These are phyloP conservation scores for Volvariella volvacea DNA, from an alignment of 1,284 basidiomycete species.

Conservation along the genomic window DNA sequence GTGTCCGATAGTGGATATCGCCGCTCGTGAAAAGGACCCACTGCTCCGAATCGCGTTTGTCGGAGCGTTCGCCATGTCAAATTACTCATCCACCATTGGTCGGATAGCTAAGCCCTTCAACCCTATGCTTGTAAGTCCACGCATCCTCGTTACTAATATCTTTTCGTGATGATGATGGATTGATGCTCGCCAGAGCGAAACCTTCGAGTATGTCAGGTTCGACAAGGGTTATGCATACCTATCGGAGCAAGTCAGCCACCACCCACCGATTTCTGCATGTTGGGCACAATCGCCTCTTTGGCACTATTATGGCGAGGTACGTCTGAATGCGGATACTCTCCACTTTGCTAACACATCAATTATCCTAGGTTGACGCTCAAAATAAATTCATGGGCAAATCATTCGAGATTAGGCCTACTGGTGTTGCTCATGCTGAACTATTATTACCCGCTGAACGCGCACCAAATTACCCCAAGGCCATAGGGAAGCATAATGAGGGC, in stretches of 20 bases:
- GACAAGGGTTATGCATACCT: constrained; percentile 91
- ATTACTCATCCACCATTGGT: constrained; percentile 94
- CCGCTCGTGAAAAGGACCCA: constrained; percentile 72
- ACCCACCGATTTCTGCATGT: constrained; percentile 96
- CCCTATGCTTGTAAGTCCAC: constrained; percentile 69
- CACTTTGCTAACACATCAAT: constrained; percentile 2
- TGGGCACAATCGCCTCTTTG: constrained; percentile 87
- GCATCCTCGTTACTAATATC: not conserved
- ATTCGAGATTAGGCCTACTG: constrained; percentile 95
- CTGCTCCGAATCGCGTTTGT: constrained; percentile 88
- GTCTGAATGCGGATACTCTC: constrained; percentile 1
- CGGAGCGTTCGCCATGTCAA: constrained; percentile 96
- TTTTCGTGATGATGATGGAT: not conserved
- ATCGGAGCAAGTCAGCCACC: constrained; percentile 94
- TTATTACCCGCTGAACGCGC: constrained; percentile 67
- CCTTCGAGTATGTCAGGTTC: constrained; percentile 88
- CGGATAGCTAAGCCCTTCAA: constrained; percentile 96
- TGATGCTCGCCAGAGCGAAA: constrained; percentile 49
- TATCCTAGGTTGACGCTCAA: constrained; percentile 74
- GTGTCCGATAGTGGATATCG: constrained; percentile 75
- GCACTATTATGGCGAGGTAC: constrained; percentile 89
- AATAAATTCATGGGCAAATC: constrained; percentile 95
- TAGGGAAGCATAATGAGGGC: constrained; percentile 30
- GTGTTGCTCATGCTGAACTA: constrained; percentile 86
- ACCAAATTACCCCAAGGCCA: constrained; percentile 50